phyloP scores from a whole-genome alignment of 176 grass and related monocot species.

The Juncus inflexus region DNA sequence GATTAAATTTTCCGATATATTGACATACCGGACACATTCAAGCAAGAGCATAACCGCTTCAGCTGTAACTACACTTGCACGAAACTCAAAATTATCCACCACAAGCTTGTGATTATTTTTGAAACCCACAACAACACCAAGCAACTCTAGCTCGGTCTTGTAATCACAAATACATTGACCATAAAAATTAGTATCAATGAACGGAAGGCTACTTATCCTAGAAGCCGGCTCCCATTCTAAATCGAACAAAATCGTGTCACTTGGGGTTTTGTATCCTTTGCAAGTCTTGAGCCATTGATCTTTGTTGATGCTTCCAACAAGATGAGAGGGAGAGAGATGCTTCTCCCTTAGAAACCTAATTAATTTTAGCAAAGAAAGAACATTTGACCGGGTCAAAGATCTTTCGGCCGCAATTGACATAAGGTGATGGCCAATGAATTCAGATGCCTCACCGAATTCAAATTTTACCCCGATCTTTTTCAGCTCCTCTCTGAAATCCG shows the following conservation, averaged over 20 bases:
- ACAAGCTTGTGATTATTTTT: slow-evolving; percentile 39
- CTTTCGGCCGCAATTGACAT: slow-evolving; percentile 32
- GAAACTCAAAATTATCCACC: slow-evolving; percentile 50
- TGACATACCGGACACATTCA: slow-evolving; percentile 35
- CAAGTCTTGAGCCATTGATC: slow-evolving; percentile 49
- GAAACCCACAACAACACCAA: slow-evolving; percentile 48
- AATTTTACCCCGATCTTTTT: slow-evolving; percentile 48
- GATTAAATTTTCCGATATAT: slow-evolving; percentile 21
- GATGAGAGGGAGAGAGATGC: slow-evolving; percentile 26
- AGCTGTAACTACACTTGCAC: slow-evolving; percentile 30
- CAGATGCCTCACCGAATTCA: slow-evolving; percentile 42
- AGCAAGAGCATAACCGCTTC: slow-evolving; percentile 49
- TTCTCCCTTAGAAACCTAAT: slow-evolving; percentile 54
- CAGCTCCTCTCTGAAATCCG: slow-evolving; percentile 42
- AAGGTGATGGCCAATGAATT: slow-evolving; percentile 39
- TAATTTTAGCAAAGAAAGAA: slow-evolving; percentile 47
- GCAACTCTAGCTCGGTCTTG: slow-evolving; percentile 51
- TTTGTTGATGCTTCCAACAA: slow-evolving; percentile 42
- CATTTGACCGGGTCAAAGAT: slow-evolving; percentile 38
- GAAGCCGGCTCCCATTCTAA: slow-evolving; percentile 37
- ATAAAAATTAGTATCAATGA: slow-evolving; percentile 52
- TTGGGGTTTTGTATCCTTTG: slow-evolving; percentile 31
- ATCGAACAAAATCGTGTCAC: slow-evolving; percentile 38
- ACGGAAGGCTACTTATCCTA: slow-evolving; percentile 41
- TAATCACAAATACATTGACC: slow-evolving; percentile 33